A percentile compares a stretch with the other conserved stretches of the same genome.
Evolutionary conservation across 768 basidiomycete genomes (phyloP).

Genomic region (Leccinum subgranulosum): DNA sequence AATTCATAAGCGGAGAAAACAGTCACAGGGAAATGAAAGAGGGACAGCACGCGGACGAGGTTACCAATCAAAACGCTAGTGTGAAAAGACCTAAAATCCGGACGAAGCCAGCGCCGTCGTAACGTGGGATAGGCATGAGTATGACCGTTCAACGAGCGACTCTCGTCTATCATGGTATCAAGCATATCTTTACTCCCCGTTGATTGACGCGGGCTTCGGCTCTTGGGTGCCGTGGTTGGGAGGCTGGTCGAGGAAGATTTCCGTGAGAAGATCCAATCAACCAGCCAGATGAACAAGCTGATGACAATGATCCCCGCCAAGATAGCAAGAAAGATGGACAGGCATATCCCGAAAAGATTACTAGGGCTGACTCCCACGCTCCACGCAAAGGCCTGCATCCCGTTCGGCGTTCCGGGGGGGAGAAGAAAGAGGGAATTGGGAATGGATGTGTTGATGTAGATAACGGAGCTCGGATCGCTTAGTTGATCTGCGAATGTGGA

Average conservation of each 20-base stretch:
- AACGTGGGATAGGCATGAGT: constrained; percentile 21
- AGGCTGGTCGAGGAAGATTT: constrained; percentile 16
- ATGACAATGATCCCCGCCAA: constrained; percentile 67
- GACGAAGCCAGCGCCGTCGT: constrained; percentile 37
- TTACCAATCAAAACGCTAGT: constrained; percentile 83
- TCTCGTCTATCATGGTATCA: constrained; percentile 34
- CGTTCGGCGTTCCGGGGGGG: constrained; percentile 53
- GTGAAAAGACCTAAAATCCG: constrained; percentile 75
- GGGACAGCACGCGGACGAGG: constrained; percentile 82
- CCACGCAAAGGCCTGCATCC: constrained; percentile 82
- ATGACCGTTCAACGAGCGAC: constrained; percentile 27
- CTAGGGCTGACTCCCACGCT: constrained; percentile 78
- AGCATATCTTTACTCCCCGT: constrained; percentile 51
- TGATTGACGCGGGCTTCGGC: constrained; percentile 41
- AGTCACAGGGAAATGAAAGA: constrained; percentile 94
- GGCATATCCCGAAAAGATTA: constrained; percentile 79
- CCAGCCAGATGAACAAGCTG: constrained; percentile 67
- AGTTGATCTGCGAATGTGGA: constrained; percentile 73
- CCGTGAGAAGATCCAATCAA: constrained; percentile 53
- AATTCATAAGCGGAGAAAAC: constrained; percentile 78
- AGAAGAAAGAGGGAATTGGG: constrained; percentile 76
- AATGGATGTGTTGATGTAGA: constrained; percentile 68
- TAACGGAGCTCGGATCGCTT: constrained; percentile 61
- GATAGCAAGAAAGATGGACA: constrained; percentile 81
- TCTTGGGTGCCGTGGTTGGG: constrained; percentile 19